Conservation (phyloP, 2,329 filamentous ascomycete genomes). For the Diplodia mutila region DNA sequence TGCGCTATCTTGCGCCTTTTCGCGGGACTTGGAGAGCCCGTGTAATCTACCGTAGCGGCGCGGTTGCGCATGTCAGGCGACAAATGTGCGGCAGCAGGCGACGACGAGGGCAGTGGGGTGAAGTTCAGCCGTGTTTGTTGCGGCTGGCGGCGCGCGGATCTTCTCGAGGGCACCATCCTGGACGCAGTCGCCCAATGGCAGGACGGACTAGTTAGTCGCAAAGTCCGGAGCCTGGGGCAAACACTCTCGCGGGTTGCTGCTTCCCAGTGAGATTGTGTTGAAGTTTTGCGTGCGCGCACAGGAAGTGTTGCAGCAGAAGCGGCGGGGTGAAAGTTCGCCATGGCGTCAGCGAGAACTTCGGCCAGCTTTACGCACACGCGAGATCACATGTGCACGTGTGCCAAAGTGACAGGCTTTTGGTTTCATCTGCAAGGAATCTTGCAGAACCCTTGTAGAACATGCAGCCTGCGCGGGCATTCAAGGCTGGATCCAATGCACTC, state of each 20-base stretch:
- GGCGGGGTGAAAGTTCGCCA: conserved; percentile 1
- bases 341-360: conserved; percentile 1
- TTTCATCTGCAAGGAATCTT: not conserved
- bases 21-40: conserved; percentile 32
- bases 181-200: no score
- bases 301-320: not conserved
- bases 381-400: not conserved
- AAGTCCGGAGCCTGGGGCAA: no score
- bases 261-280: not conserved
- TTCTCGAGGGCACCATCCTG: not conserved
- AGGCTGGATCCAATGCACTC: not conserved
- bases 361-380: not conserved
- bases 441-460: not conserved
- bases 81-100: conserved; percentile 40
- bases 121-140: conserved; percentile 50
- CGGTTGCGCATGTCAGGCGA: conserved; percentile 39
- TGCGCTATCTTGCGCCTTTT: conserved; percentile 35
- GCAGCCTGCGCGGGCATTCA: not conserved
- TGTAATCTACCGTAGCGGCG: conserved; percentile 40
- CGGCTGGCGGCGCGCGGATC: conserved; percentile 8
- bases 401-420: not conserved
- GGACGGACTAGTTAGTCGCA: not conserved
- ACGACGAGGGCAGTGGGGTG: conserved; percentile 47
- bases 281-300: not conserved
- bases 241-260: not conserved